Evolutionary conservation across 768 basidiomycete species (phyloP), one percentile per base, ranked within the genome.

Genomic region (Mycena epipterygia): DNA sequence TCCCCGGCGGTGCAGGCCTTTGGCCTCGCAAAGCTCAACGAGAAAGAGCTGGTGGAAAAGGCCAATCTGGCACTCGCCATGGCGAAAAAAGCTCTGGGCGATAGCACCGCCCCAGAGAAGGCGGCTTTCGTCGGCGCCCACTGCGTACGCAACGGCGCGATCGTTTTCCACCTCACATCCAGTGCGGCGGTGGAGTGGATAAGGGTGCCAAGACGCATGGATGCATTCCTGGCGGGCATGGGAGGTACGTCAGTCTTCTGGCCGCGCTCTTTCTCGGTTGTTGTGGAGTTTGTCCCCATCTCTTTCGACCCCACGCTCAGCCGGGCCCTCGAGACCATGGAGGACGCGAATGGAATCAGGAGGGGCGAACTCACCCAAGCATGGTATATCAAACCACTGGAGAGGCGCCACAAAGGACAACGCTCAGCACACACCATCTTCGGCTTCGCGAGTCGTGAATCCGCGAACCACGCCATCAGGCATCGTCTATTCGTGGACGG

Each of bases 381-480:
- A 2, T 59, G 70, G 11, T 84, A 70, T 74, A 76, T 82, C 21
- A 81, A 82, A 48, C 72, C 77, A 0, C n/a, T 63, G 0, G 68
- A 74, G 16, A 27, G 59, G 2, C 67, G 78, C 1, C 11, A 17
- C 0, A 29, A 27, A 11, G 55, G 48, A 0, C 83, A 82, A 59
- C 58, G 53, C 5, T 62, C 66, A 0, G 79, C 79, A 0, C 77
- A 79, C 51, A 53, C 76, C 0, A 69, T 81, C 8, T 33, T 82
- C 4, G 65, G 64, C 0, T 72, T 82, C 42, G 27, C 13, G 14
- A 44, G 67, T 1, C 37, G 37, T 4, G 42, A 41, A 14, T 44
- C 53, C 2, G 76, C 76, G 2, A 77, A 77, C 63, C 35, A 53
- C 17, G 37, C 39, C 5, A 70, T 77, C 0, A n/a, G 37, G 7